Evolutionary conservation across 331 rosid species (phyloP).

Genomic region (Acacia pycnantha): DNA sequence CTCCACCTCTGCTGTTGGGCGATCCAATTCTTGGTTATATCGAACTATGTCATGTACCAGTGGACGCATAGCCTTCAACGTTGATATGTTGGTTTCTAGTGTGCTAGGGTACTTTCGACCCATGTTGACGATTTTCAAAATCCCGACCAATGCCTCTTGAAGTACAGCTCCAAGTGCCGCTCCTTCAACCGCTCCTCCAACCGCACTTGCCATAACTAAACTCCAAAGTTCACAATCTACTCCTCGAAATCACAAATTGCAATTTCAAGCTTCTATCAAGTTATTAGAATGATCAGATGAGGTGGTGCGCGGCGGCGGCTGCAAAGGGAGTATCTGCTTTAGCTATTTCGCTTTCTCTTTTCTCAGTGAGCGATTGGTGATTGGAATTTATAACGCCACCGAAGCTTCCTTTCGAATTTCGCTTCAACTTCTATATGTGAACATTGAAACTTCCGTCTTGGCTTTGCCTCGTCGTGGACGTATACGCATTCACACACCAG

Average conservation of each 20-base stretch:
- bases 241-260: background rate
- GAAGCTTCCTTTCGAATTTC: background rate
- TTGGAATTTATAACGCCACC: background rate
- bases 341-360: background rate
- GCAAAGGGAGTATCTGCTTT: background rate
- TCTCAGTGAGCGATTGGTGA: background rate
- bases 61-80: slow-evolving; percentile 26
- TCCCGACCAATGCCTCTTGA: background rate
- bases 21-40: slow-evolving; percentile 20
- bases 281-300: background rate
- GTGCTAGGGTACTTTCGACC: slow-evolving; percentile 23
- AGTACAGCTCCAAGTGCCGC: slow-evolving; percentile 27
- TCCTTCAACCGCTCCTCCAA: slow-evolving; percentile 9
- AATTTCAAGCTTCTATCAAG: background rate
- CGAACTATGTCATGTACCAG: slow-evolving; percentile 10
- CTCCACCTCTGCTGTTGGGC: slow-evolving; percentile 25
- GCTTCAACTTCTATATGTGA: background rate
- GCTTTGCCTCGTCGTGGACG: too few relatives aligned
- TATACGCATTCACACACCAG: too few relatives aligned
- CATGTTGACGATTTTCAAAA: background rate
- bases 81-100: slow-evolving; percentile 20
- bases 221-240: background rate
- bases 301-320: background rate
- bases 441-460: background rate
- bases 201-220: slow-evolving; percentile 19